Evolutionary conservation across 2,329 filamentous ascomycete genomes (phyloP), one percentile per base, ranked within the genome.

Genomic region (Colletotrichum echinochloae): DNA sequence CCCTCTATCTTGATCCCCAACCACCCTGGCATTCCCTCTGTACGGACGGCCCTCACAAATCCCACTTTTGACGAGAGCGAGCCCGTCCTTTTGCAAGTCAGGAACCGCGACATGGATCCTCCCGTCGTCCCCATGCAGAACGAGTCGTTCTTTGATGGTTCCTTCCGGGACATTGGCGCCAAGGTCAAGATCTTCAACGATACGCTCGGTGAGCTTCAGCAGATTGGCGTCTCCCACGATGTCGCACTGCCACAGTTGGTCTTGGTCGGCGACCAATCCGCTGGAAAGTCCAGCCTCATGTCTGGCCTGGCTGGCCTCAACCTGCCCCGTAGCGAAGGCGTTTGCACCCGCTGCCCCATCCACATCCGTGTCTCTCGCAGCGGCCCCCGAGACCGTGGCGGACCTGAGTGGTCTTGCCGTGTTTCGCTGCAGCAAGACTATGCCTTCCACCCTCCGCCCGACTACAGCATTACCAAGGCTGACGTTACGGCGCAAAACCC

Each of bases 191-290:
- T 87, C 0, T 88, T 90, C 59, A 90, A 94, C 2, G 85, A 92
- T 56, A 88, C 88, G 0, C 86, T 94, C 0, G 88, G 88, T 3
- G 88, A 91, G 57, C 86, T 97, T 0, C 89, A 93, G 60, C 86
- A 90, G 7, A 85, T 95, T 0, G 93, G 92, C 0, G 90, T 97
- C 0, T 90, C 92, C 60, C 88, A 92, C 23, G 87, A 90, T 5
- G 88, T 94, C 0, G 88, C 89, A 0, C 83, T 97, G 0, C 94
- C 94, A 0, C 93, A 94, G 74, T 89, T 97, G 12, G 92, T 95
- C 7, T 88, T 97, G 0, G 89, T 97, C 0, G 94, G 94, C 0
- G 94, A 97, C 59, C 94, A 97, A 76, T 93, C 89, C 0, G 92
- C 94, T 0, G 95, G 94, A 0, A 97, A 97, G 77, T 94, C 91